These are phyloP conservation scores for Pleurostoma richardsiae DNA, from an alignment of 2,329 filamentous ascomycete genomes.

Conservation along the genomic window DNA sequence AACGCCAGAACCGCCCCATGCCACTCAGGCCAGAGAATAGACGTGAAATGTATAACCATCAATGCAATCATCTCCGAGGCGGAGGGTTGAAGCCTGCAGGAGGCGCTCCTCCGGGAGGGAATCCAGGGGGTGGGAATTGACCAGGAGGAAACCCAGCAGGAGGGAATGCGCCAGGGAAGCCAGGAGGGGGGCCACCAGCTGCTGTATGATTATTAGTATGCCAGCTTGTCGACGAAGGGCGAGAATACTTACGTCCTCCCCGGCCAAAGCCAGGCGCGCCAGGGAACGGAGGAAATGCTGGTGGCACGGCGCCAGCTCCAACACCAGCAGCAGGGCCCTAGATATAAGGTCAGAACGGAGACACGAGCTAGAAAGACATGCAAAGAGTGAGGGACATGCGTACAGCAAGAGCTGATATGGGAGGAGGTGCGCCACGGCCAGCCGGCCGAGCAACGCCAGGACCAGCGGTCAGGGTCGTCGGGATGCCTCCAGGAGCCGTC, in stretches of 20 bases:
- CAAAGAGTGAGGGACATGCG: constrained; percentile 14
- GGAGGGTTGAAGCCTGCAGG: constrained; percentile 73
- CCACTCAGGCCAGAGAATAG: constrained; percentile 4
- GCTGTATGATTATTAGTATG: constrained; percentile 23
- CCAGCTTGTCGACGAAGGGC: constrained; percentile 22
- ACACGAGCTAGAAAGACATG: constrained; percentile 13
- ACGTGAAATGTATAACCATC: constrained; percentile 3
- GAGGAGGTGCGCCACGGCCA: constrained; percentile 67
- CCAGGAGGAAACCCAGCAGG: constrained; percentile 36
- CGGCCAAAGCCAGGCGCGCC: constrained; percentile 45
- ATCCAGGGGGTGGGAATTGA: constrained; percentile 37
- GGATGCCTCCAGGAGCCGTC: constrained; percentile 61
- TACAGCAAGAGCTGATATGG: constrained; percentile 71
- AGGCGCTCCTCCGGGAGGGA: constrained; percentile 45
- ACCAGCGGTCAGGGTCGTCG: constrained; percentile 71
- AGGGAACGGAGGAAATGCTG: constrained; percentile 46
- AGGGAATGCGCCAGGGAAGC: constrained; percentile 44
- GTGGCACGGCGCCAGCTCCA: constrained; percentile 65
- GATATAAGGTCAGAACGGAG: background rate
- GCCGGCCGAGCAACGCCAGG: constrained; percentile 88
- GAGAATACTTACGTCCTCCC: constrained; percentile 46
- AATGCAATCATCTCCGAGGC: constrained; percentile 46
- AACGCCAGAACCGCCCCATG: constrained; percentile 7
- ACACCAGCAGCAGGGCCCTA: constrained; percentile 81
- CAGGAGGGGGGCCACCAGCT: constrained; percentile 44